Evolutionary conservation across 164 flowering plant genomes (phyloP).

Genomic region (Amborella trichopoda): DNA sequence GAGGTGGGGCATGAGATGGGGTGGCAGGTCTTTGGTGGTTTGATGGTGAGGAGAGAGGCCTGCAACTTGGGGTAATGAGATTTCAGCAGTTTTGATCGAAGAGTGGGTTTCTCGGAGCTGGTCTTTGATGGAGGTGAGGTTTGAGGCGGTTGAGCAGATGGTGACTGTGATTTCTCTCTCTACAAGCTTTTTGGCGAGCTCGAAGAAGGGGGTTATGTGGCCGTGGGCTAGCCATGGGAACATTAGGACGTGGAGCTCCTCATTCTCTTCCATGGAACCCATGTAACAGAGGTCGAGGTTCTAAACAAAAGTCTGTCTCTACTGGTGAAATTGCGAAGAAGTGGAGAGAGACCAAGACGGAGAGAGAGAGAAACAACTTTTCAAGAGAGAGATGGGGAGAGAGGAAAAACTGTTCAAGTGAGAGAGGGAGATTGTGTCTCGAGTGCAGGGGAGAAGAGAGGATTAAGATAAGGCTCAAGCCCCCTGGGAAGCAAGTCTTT

Average conservation of each 20-base stretch:
- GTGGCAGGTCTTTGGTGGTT: slow-evolving; percentile 21
- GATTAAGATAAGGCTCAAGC: background rate
- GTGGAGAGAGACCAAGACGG: background rate
- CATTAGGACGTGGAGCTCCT: slow-evolving; percentile 11
- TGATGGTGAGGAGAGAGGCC: slow-evolving; percentile 17
- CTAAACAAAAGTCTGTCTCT: too few species aligned
- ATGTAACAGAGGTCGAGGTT: too few species aligned
- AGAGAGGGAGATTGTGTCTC: background rate
- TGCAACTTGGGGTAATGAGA: slow-evolving; percentile 17
- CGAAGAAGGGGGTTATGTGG: slow-evolving; percentile 29
- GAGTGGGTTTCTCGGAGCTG: slow-evolving; percentile 1
- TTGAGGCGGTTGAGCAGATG: slow-evolving; percentile 33
- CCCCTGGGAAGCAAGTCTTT: too few species aligned
- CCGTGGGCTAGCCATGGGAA: slow-evolving; percentile 31
- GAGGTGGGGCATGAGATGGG: slow-evolving; percentile 25
- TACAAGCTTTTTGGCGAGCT: slow-evolving; percentile 27
- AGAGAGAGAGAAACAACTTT: background rate
- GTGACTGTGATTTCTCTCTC: slow-evolving; percentile 8
- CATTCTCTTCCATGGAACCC: background rate
- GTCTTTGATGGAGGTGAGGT: slow-evolving; percentile 19
- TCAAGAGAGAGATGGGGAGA: background rate
- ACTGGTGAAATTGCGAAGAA: background rate
- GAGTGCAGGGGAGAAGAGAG: background rate
- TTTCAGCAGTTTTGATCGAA: slow-evolving; percentile 7
- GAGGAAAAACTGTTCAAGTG: background rate